Evolutionary conservation across 495 filamentous ascomycete species (phyloP).

Genomic region (Penicillium odoratum): DNA sequence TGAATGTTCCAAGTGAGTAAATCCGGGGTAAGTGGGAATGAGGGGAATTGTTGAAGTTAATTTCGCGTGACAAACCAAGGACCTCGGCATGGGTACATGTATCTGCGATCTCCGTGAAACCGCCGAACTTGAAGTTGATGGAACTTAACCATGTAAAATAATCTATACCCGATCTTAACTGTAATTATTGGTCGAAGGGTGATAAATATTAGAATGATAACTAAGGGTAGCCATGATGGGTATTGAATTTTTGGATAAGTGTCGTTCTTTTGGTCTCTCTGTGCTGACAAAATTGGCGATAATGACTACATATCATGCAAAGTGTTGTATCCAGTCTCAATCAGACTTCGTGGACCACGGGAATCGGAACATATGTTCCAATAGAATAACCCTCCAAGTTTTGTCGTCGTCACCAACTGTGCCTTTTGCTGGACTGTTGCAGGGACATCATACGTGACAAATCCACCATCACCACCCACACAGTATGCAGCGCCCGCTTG

Average conservation of each 20-base stretch:
- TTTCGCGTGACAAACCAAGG: background rate
- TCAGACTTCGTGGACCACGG: conserved; percentile 65
- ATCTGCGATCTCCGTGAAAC: background rate
- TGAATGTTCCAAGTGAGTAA: background rate
- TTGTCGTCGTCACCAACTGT: conserved; percentile 70
- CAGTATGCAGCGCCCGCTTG: conserved; percentile 72
- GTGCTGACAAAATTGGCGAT: background rate
- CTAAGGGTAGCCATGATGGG: background rate
- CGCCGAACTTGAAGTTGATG: background rate
- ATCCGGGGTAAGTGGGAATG: conserved; percentile 5
- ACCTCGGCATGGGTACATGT: conserved; percentile 17
- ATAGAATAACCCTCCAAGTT: conserved; percentile 83
- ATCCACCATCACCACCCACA: conserved; percentile 78
- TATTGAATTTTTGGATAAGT: background rate
- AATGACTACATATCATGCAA: conserved; percentile 54
- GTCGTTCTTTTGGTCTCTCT: background rate
- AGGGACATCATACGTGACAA: conserved; percentile 84
- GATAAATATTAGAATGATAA: background rate
- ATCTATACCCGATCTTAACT: background rate
- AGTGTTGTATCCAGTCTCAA: conserved; percentile 72
- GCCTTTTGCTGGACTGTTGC: conserved; percentile 84
- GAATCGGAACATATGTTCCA: conserved; percentile 87
- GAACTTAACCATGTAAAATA: background rate
- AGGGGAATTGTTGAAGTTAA: conserved; percentile 13
- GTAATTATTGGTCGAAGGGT: too few relatives aligned